Evolutionary conservation across 1,139 yeast species (phyloP).

Genomic region (Yamadazyma atmosphaerica): DNA sequence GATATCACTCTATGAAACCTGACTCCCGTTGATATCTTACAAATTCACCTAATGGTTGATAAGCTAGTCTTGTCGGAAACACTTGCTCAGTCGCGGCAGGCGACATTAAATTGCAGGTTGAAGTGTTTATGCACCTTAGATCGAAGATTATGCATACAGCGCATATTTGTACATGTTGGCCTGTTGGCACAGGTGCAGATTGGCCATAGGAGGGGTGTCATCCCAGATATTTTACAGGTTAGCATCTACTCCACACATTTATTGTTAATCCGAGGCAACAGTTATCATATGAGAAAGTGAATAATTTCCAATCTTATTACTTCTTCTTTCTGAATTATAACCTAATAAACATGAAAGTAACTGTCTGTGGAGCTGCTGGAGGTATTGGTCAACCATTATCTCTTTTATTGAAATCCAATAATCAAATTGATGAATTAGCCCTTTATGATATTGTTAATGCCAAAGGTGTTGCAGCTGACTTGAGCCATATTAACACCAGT

Average conservation of each 20-base stretch:
- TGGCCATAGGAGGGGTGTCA: too few species aligned
- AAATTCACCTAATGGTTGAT: too few species aligned
- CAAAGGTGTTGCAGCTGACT: constrained; percentile 71
- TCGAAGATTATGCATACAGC: too few species aligned
- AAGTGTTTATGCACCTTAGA: too few species aligned
- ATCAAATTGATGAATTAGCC: constrained; percentile 54
- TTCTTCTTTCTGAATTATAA: neutral
- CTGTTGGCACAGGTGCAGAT: too few species aligned
- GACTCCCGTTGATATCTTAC: too few species aligned
- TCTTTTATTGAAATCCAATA: constrained; percentile 58
- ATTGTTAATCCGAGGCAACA: constrained; percentile 3
- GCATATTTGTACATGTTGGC: too few species aligned
- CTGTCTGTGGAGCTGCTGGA: constrained; percentile 79
- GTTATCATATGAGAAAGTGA: constrained; percentile 3
- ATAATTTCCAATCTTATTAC: neutral
- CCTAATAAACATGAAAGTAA: constrained; percentile 55
- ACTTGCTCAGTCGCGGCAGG: neutral
- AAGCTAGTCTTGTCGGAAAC: too few species aligned
- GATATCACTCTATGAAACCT: too few species aligned
- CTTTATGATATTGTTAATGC: constrained; percentile 69
- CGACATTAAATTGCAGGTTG: too few species aligned
- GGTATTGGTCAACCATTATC: constrained; percentile 82
- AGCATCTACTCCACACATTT: constrained; percentile 2
- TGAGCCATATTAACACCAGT: constrained; percentile 68
- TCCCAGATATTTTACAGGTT: too few species aligned